Evolutionary conservation across 352 stramenopile species (phyloP).

Genomic region (Phytophthora pinifolia): DNA sequence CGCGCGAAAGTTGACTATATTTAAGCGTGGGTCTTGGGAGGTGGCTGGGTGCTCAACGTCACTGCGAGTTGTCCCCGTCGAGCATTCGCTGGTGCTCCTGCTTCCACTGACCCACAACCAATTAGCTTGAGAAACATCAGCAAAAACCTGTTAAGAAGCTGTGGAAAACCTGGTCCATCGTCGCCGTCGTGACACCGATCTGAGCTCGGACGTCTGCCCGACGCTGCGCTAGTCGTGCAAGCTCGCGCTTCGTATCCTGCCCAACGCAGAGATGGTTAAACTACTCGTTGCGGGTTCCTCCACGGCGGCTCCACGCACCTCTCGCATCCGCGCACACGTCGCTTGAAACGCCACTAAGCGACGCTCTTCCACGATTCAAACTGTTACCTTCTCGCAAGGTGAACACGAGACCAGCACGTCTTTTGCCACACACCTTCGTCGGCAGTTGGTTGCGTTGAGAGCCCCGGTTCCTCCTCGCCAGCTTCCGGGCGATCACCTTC

Average conservation of each 20-base stretch:
- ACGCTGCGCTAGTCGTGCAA: constrained; percentile 23
- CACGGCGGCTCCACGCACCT: constrained; percentile 7
- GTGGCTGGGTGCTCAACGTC: constrained; percentile 1
- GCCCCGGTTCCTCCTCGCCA: constrained; percentile 2
- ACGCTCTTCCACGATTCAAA: constrained; percentile 14
- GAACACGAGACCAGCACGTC: not conserved
- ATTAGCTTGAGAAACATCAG: too few relatives aligned
- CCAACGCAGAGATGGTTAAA: not conserved
- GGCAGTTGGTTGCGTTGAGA: not conserved
- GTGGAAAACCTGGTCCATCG: constrained; percentile 35
- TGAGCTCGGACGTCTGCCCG: constrained; percentile 23
- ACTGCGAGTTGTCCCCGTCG: not conserved
- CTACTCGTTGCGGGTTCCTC: not conserved
- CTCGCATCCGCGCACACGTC: constrained; percentile 26
- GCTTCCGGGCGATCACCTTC: constrained; percentile 13
- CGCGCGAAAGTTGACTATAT: constrained; percentile 21
- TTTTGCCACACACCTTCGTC: constrained; percentile 10
- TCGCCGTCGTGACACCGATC: constrained; percentile 27
- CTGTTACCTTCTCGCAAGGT: not conserved
- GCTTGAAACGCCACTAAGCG: constrained; percentile 26
- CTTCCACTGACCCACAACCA: constrained; percentile 25
- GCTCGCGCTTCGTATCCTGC: constrained; percentile 28
- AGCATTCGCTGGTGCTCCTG: constrained; percentile 42
- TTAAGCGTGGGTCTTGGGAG: constrained; percentile 13
- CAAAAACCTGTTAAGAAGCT: too few relatives aligned